A percentile compares a stretch with the other conserved stretches of the same genome.
phyloP scores from a whole-genome alignment of 495 filamentous ascomycete species.

The Lichenothelia convexa region DNA sequence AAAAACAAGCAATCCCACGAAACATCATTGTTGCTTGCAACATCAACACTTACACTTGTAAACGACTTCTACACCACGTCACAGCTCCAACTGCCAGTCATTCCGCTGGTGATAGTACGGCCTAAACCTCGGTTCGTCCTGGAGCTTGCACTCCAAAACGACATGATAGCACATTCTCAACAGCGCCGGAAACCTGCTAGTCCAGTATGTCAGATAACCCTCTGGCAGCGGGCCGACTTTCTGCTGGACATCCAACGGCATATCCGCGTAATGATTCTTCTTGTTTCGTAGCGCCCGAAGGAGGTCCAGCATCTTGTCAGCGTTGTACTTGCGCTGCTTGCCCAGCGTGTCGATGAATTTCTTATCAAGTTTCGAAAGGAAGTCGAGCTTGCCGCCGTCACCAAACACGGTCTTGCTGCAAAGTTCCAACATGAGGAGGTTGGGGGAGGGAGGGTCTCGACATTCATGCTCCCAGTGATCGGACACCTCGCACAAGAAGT shows the following conservation, averaged over 20 bases:
- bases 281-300: conserved; percentile 88
- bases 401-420: conserved; percentile 29
- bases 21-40: too few relatives aligned
- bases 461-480: conserved; percentile 90
- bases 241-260: conserved; percentile 22
- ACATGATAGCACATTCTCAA: conserved; percentile 64
- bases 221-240: conserved; percentile 43
- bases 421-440: conserved; percentile 47
- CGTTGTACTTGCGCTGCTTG: conserved; percentile 91
- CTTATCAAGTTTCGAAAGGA: conserved; percentile 54
- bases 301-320: conserved; percentile 63
- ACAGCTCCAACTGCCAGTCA: too few relatives aligned
- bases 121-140: conserved; percentile 52
- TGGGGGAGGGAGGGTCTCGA: conserved; percentile 53
- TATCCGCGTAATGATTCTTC: conserved; percentile 29
- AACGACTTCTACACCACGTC: too few relatives aligned
- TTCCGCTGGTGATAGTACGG: too few relatives aligned
- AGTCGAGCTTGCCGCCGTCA: conserved; percentile 38
- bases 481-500: conserved; percentile 81
- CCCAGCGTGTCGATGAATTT: conserved; percentile 73
- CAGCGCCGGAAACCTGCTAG: conserved; percentile 58
- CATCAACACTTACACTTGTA: too few relatives aligned
- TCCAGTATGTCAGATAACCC: conserved; percentile 80
- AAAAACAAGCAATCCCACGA: too few relatives aligned
- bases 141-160: conserved; percentile 45